Percentiles rank a stretch among this genome's conserved stretches.
Conservation (phyloP, 169 alveolate species). For the Plasmodium knowlesi region DNA sequence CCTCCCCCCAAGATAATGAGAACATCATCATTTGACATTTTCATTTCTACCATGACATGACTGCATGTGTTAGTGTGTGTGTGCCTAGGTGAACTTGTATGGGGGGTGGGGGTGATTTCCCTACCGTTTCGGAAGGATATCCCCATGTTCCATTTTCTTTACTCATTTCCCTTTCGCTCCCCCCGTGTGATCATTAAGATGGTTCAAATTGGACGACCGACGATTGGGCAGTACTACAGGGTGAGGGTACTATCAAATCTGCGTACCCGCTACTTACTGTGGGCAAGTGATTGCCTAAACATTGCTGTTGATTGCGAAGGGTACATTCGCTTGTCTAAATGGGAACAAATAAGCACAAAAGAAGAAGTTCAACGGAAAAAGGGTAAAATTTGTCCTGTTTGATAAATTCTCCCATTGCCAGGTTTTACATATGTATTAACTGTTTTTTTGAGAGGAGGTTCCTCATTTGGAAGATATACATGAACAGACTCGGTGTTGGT, state of each 20-base stretch:
- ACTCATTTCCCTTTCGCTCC: background rate
- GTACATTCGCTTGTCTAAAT: background rate
- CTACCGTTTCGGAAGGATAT: background rate
- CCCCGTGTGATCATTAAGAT: background rate
- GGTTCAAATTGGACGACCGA: background rate
- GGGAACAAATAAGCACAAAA: background rate
- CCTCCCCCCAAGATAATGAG: background rate
- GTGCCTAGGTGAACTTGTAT: background rate
- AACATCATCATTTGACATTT: background rate
- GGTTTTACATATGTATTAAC: background rate
- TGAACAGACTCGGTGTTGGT: background rate
- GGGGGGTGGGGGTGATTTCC: background rate
- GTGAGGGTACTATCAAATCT: background rate
- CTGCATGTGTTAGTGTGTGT: background rate
- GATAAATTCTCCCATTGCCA: background rate
- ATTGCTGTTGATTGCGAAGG: background rate
- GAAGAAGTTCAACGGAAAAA: background rate
- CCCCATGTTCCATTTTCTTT: background rate
- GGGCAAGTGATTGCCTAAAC: background rate
- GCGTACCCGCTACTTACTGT: background rate
- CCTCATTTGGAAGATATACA: background rate
- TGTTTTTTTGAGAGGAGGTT: background rate
- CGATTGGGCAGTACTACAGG: background rate
- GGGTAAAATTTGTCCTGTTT: background rate
- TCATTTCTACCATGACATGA: background rate